Evolutionary conservation across 2,329 filamentous ascomycete genomes (phyloP).

Genomic region (Hirsutella thompsonii): DNA sequence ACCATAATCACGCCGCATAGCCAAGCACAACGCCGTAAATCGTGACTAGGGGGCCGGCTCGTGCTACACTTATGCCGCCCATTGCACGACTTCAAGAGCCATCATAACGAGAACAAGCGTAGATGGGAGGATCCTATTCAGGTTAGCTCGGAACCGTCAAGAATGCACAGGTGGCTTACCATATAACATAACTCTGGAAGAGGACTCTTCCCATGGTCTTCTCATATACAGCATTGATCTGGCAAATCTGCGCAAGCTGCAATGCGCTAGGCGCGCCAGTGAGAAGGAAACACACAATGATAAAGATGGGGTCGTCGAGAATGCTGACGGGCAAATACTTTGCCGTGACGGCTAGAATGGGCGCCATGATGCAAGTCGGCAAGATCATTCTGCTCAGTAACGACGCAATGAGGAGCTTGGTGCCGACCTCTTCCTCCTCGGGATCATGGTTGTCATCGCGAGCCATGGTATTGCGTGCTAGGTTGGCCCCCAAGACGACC

Average conservation of each 20-base stretch:
- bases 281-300: conserved; percentile 94
- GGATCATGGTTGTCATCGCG: conserved; percentile 49
- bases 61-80: conserved; percentile 39
- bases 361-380: conserved; percentile 84
- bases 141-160: conserved; percentile 12
- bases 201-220: conserved; percentile 83
- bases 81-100: conserved; percentile 84
- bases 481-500: conserved; percentile 87
- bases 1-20: no score
- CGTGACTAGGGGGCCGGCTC: no score
- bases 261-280: conserved; percentile 87
- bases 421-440: conserved; percentile 57
- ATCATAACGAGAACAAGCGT: conserved; percentile 84
- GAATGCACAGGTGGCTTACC: conserved; percentile 40
- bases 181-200: conserved; percentile 82
- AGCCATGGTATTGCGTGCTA: conserved; percentile 81
- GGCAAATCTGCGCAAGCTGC: conserved; percentile 94
- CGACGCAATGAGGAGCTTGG: conserved; percentile 72
- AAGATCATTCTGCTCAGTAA: conserved; percentile 84
- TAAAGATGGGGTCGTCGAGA: conserved; percentile 92
- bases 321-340: conserved; percentile 91
- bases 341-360: conserved; percentile 71
- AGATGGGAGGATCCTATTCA: conserved; percentile 71
- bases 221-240: conserved; percentile 95
- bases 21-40: no score